Conservation (phyloP, 1,284 basidiomycete genomes). For the Ceratorhiza oryzae-sativae region DNA sequence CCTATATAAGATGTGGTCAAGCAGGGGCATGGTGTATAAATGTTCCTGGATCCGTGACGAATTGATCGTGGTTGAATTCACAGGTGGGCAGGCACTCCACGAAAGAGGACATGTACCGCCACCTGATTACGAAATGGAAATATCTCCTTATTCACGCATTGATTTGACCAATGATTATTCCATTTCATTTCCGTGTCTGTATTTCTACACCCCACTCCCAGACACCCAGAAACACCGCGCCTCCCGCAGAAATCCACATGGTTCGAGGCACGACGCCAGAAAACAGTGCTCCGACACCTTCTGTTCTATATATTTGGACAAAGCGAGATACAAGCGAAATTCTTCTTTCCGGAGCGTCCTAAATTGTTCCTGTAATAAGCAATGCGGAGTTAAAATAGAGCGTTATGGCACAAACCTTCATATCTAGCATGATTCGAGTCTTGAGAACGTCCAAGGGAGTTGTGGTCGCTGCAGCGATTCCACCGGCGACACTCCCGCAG, state of each 20-base stretch:
- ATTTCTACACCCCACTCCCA: conserved; percentile 75
- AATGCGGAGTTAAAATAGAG: not conserved
- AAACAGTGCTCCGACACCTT: conserved; percentile 83
- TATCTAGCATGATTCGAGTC: conserved; percentile 96
- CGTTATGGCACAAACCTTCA: conserved; percentile 61
- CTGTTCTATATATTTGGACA: conserved; percentile 69
- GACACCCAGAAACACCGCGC: conserved; percentile 94
- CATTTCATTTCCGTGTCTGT: conserved; percentile 4
- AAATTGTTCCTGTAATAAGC: not conserved
- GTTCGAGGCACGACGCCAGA: conserved; percentile 90
- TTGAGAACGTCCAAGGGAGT: conserved; percentile 98
- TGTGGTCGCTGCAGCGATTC: conserved; percentile 86
- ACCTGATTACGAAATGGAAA: not conserved
- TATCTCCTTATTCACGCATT: not conserved
- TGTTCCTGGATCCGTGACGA: no score
- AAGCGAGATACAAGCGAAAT: conserved; percentile 65
- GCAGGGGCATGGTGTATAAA: no score
- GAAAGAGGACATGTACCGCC: not conserved
- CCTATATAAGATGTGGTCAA: no score
- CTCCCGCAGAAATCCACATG: conserved; percentile 94
- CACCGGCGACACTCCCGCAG: conserved; percentile 92
- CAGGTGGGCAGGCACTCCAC: not conserved
- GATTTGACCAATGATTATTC: not conserved
- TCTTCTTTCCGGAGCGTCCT: conserved; percentile 60
- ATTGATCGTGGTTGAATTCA: not conserved